phyloP scores from a whole-genome alignment of 768 basidiomycete species.

The Auricularia auricula-judae region DNA sequence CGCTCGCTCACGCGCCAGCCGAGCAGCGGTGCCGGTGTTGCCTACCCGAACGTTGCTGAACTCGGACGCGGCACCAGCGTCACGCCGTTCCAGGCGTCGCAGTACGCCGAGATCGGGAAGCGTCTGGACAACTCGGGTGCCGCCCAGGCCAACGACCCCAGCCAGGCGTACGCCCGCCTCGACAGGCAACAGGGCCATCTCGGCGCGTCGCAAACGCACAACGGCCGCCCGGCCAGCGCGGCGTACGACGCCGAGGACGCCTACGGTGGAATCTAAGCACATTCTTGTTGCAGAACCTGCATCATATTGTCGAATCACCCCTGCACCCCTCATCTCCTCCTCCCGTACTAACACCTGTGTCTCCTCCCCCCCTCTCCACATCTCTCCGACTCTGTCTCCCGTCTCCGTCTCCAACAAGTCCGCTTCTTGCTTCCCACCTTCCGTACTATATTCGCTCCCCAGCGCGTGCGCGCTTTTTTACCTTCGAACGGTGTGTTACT shows the following conservation, averaged over 20 bases:
- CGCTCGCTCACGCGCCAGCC: neutral
- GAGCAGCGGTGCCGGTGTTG: neutral
- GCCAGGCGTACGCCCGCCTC: conserved; percentile 5
- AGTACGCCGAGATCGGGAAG: conserved; percentile 51
- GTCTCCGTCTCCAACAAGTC: too few relatives aligned
- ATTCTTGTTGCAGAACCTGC: neutral
- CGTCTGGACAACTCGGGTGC: conserved; percentile 8
- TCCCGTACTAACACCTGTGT: too few relatives aligned
- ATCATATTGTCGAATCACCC: neutral
- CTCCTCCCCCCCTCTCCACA: too few relatives aligned
- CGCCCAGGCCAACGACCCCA: conserved; percentile 19
- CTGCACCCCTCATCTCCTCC: too few relatives aligned
- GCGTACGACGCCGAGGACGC: conserved; percentile 56
- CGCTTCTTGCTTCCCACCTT: too few relatives aligned
- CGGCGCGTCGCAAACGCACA: conserved; percentile 1
- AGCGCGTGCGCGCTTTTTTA: too few relatives aligned
- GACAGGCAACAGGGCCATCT: conserved; percentile 7
- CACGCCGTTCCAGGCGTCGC: conserved; percentile 63
- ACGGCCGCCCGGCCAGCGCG: conserved; percentile 31
- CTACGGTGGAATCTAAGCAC: conserved; percentile 51
- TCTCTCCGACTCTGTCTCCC: neutral
- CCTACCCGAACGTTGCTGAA: neutral
- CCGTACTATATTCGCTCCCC: too few relatives aligned
- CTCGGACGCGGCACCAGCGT: conserved; percentile 33
- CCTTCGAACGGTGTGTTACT: neutral